Evolutionary conservation across 2,329 filamentous ascomycete species (phyloP).

Genomic region (Sarocladium kiliense): DNA sequence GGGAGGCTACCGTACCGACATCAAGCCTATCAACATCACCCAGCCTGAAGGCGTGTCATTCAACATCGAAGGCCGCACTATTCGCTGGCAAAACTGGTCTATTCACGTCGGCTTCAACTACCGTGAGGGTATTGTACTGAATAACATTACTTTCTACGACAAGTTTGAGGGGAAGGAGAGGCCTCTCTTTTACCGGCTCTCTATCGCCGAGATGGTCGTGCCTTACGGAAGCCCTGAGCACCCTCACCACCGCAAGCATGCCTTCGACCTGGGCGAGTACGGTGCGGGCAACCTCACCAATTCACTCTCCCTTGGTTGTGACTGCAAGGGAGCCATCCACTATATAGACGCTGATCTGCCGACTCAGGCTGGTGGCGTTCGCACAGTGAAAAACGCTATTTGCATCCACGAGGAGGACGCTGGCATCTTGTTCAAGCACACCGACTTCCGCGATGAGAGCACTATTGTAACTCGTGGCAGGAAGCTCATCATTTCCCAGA

Average conservation of each 20-base stretch:
- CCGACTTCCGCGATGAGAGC: conserved; percentile 68
- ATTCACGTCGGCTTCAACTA: conserved; percentile 63
- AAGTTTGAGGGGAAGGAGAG: conserved; percentile 40
- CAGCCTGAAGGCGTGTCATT: conserved; percentile 11
- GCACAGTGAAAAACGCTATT: conserved; percentile 50
- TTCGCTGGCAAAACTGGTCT: conserved; percentile 41
- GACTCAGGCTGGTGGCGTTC: conserved; percentile 6
- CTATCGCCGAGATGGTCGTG: conserved; percentile 58
- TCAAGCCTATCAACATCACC: conserved; percentile 10
- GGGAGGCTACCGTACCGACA: conserved; percentile 7
- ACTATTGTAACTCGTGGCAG: conserved; percentile 66
- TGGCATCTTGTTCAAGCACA: conserved; percentile 71
- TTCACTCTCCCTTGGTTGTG: conserved; percentile 56
- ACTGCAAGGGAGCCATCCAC: conserved; percentile 57
- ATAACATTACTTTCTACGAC: conserved; percentile 43
- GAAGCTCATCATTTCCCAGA: conserved; percentile 66
- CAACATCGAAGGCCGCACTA: conserved; percentile 16
- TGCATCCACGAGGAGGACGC: conserved; percentile 74
- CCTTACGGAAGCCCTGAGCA: conserved; percentile 58
- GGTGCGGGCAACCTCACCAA: conserved; percentile 61
- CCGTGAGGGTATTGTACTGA: conserved; percentile 57
- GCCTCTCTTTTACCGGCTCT: conserved; percentile 55
- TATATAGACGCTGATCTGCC: conserved; percentile 17
- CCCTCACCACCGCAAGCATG: conserved; percentile 60
- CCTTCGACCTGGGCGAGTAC: conserved; percentile 63